phyloP scores from a whole-genome alignment of 768 basidiomycete genomes.

The Mycena belliarum region DNA sequence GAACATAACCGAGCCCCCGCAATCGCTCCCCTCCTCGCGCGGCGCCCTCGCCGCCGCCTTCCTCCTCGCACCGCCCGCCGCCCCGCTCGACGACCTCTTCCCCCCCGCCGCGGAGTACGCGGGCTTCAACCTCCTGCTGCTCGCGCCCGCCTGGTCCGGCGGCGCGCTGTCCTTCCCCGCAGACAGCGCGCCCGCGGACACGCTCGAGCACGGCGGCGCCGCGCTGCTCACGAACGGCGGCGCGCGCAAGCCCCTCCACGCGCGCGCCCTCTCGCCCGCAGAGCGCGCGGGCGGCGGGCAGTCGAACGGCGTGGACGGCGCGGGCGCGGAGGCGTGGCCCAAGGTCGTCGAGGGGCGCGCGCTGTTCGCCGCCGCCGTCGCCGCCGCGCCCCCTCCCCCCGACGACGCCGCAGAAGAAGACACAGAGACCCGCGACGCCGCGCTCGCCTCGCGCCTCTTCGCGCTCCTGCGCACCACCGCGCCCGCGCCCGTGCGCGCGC shows the following conservation, averaged over 20 bases:
- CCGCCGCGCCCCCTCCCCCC: not conserved
- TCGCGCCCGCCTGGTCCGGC: too few relatives aligned
- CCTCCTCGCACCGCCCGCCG: constrained; percentile 33
- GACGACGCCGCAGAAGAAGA: constrained; percentile 45
- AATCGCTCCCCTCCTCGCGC: constrained; percentile 56
- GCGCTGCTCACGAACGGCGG: constrained; percentile 71
- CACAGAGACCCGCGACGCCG: too few relatives aligned
- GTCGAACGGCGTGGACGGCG: constrained; percentile 70
- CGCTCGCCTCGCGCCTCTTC: constrained; percentile 62
- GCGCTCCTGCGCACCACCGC: constrained; percentile 59
- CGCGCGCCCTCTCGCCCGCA: not conserved
- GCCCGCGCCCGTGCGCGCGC: constrained; percentile 45
- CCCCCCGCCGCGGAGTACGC: constrained; percentile 58
- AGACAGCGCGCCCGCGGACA: constrained; percentile 17
- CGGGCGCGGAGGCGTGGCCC: constrained; percentile 58
- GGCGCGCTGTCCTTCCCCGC: too few relatives aligned
- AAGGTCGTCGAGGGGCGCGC: constrained; percentile 65
- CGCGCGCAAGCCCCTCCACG: constrained; percentile 27
- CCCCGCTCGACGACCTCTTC: constrained; percentile 47
- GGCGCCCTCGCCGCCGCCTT: constrained; percentile 71
- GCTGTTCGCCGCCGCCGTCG: constrained; percentile 40
- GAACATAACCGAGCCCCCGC: constrained; percentile 76
- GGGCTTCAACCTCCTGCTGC: constrained; percentile 79
- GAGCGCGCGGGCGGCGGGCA: constrained; percentile 48
- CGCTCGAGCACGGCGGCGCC: constrained; percentile 49